Base-by-base conservation (phyloP, 495 filamentous ascomycete species). In the Aspergillus leporis region DNA sequence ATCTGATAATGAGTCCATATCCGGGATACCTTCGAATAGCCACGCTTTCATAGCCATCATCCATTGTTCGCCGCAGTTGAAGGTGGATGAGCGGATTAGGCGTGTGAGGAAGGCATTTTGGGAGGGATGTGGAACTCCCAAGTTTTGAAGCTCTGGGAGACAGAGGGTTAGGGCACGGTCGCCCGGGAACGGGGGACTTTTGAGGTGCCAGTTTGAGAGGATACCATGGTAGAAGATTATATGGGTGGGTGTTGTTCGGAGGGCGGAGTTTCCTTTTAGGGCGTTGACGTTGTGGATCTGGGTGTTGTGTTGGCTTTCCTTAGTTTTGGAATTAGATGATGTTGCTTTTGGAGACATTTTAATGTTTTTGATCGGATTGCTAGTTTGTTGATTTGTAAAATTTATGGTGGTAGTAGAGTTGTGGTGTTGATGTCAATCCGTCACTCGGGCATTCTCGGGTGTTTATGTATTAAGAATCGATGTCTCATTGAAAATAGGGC, bases 11-110 rank as follows among this genome's bases (percentile, higher is more conserved):
- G 34, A 36, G 9, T 12, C 34, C 34, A 36, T 10, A 12, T 8
- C 34, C 4, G 34, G 34, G 9, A 36, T 36, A 10, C 10, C 34
- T 36, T 60, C 58, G 19, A 60, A 60, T 10, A 60, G 31, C 58
- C 58, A 60, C 19, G 51, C 51, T 23, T 60, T 60, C 22, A 60
- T 22, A 0, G 58, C 58, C 58, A 60, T 60, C 58, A 60, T 60
- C 58, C 58, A 60, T 36, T 60, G 58, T 43, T 60, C 58, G 23
- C 58, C 58, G 45, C 51, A 36, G 23, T n/a, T 23, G 46, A 60
- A 60, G 32, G 32, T 18, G 21, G 51, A 60, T 2, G 51, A 10
- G 31, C 22, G 0, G 32, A 60, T 28, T 3, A 60, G 58, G 10
- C 51, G 30, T 12, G 58, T 60, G 9, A 47, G 34, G 22, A 51